Evolutionary conservation across 2,329 filamentous ascomycete species (phyloP), one percentile per base, ranked within the genome.

Genomic region (Uncinocarpus reesii): DNA sequence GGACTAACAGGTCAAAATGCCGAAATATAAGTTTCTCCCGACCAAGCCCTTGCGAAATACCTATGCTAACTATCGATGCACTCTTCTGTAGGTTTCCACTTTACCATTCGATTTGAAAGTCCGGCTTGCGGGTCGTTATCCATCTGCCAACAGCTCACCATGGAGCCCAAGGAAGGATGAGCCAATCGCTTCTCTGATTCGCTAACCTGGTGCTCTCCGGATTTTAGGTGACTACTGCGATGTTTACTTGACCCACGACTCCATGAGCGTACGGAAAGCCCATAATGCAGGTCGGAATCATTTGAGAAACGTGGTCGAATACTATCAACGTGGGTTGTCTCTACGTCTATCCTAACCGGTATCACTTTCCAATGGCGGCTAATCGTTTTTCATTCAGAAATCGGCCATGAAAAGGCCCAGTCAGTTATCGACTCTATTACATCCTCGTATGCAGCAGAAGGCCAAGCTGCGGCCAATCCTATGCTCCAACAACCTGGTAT

Each of bases 181-280:
- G 37, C 48, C 47, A 46, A 56, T 23, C 11, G 7, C 26, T 34
- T 37, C 31, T 34, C 20, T 16, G 13, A 40, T 44, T 43, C 28
- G 24, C 36, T 45, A 42, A 52, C 40, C 20, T 24, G 26, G 52
- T 53, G 40, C 4, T 16, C 23, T 36, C 1, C 11, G 42, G 32
- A 11, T 47, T 16, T 24, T 50, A 76, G 70, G 89, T 77, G 92
- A 98, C 69, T 98, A 98, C 71, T 98, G 92, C 79, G 92, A 98
- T 84, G 92, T 98, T 69, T 98, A 98, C 78, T 84, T 98, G 60
- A 98, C 92, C 58, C 92, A 98, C 78, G 92, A 98, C 77, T 95
- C 88, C 38, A 96, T 96, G 90, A 95, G 88, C 71, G 92, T 98
- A 70, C 89, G 92, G 61, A 96, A 96, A 74, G 92, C 92, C 42